Base-by-base conservation (phyloP, 2,329 filamentous ascomycete genomes). In the Scytalidium lignicola region DNA sequence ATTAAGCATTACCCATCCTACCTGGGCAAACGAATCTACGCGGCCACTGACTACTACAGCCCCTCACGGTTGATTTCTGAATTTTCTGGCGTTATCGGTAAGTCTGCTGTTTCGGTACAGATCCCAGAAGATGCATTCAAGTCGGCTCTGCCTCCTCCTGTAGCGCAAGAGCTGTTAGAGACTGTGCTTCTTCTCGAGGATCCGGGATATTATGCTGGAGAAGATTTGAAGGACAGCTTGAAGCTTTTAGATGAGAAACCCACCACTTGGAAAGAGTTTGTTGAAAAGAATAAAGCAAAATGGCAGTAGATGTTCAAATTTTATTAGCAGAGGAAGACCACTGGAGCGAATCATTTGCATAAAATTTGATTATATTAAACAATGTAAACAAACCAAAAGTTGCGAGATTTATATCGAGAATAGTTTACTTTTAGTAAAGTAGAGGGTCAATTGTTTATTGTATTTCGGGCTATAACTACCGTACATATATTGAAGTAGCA, bases 171-270 rank as follows among this genome's bases (percentile, higher is more conserved):
- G 60, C 49, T 78, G 61, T 62, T 72, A 20, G 70, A 79, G 62
- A 80, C 76, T 50, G 69, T 75, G 56, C 57, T 70, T 13, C 64
- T 79, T 43, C 62, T 79, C 42, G 66, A 73, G 45, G 65, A 71
- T 13, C 71, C 67, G 8, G 75, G 75, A 0, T 79, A 80, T 53
- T 80, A 68, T 54, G 70, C 67, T 3, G 72, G 72, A 3, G 70
- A 54, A 43, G 51, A 56, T 20, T 59, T 73, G 19, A 62, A 68
- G 5, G 60, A 63, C 52, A 67, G 64, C 46, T 62, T 58, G 39
- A 28, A 32, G 21, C 32, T 50, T 15, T 18, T 68, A 29, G 62
- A 62, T 48, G 64, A 69, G 29, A 56, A 58, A 52, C 57, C 65
- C 44, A 68, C 64, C 6, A 68, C 62, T 3, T 70, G 64, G 63